Evolutionary conservation across 768 basidiomycete species (phyloP).

Genomic region (Amanita fuliginea): DNA sequence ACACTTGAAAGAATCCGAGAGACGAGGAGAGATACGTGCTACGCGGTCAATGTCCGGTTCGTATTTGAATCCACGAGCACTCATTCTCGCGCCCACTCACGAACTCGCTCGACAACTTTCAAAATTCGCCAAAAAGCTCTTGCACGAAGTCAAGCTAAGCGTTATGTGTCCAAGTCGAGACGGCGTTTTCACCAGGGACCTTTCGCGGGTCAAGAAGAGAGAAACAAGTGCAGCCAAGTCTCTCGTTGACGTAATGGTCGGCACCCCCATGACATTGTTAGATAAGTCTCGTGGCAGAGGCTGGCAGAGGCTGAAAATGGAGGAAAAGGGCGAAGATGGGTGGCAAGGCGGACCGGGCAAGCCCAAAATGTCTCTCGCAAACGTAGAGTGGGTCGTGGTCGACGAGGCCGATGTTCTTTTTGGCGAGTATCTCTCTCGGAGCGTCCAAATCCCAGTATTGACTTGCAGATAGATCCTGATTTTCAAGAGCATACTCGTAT

Average conservation of each 20-base stretch:
- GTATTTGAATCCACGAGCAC: slow-evolving; percentile 50
- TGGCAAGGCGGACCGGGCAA: slow-evolving; percentile 19
- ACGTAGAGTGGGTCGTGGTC: slow-evolving; percentile 81
- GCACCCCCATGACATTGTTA: slow-evolving; percentile 57
- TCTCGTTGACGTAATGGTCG: slow-evolving; percentile 48
- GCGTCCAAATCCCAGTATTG: neutral
- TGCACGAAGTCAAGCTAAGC: slow-evolving; percentile 70
- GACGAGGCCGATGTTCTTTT: slow-evolving; percentile 91
- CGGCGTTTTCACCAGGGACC: slow-evolving; percentile 27
- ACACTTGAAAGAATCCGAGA: slow-evolving; percentile 61
- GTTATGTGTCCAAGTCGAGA: slow-evolving; percentile 58
- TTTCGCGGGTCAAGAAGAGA: slow-evolving; percentile 12
- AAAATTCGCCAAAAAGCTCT: slow-evolving; percentile 57
- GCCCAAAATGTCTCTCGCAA: slow-evolving; percentile 50
- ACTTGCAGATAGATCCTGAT: slow-evolving; percentile 50
- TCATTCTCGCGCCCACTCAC: slow-evolving; percentile 83
- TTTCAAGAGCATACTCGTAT: slow-evolving; percentile 66
- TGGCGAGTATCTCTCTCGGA: slow-evolving; percentile 33
- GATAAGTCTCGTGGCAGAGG: slow-evolving; percentile 47
- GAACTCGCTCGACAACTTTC: slow-evolving; percentile 80
- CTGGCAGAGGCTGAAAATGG: slow-evolving; percentile 29
- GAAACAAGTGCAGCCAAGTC: neutral
- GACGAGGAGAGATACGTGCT: slow-evolving; percentile 4
- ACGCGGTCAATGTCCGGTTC: slow-evolving; percentile 3
- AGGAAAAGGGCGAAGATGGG: slow-evolving; percentile 16